Percentiles rank a stretch among this genome's conserved stretches.
Conservation (phyloP, 257 asterid genomes). For the Orobanche coerulescens region DNA sequence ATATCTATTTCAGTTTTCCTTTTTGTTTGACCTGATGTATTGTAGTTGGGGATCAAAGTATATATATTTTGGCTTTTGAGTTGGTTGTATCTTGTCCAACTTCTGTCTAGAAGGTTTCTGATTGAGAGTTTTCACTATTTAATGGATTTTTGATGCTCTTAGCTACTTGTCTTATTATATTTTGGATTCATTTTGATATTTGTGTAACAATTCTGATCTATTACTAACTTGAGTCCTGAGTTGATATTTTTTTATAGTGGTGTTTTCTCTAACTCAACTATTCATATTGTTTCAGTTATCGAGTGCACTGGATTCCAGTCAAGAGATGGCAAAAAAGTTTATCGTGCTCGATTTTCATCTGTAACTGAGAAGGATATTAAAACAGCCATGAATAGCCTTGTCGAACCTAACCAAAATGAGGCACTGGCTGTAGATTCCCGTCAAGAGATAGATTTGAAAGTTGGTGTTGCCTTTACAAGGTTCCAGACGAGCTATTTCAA, state of each 20-base stretch:
- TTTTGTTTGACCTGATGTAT: not conserved
- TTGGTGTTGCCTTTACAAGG: conserved; percentile 92
- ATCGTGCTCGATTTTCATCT: conserved; percentile 88
- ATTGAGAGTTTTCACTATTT: not conserved
- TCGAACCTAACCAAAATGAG: conserved; percentile 74
- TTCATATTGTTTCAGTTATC: conserved; percentile 48
- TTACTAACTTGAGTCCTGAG: conserved; percentile 4
- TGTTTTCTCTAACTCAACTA: not conserved
- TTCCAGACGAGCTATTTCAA: conserved; percentile 87
- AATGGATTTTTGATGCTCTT: not conserved
- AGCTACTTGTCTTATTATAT: conserved; percentile 1
- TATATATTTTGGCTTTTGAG: not conserved
- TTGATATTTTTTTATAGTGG: not conserved
- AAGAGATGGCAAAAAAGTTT: conserved; percentile 50
- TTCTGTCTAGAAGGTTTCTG: not conserved
- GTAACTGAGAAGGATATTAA: conserved; percentile 80
- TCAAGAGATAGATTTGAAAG: conserved; percentile 95
- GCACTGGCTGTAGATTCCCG: conserved; percentile 93
- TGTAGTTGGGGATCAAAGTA: conserved; percentile 7
- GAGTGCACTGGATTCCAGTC: conserved; percentile 67
- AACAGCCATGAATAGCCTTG: conserved; percentile 73
- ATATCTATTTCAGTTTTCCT: conserved; percentile 4
- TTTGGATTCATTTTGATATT: conserved; percentile 1
- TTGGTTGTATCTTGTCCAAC: not conserved
- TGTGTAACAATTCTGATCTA: not conserved